Evolutionary conservation across 768 basidiomycete genomes (phyloP).

Genomic region (Lactifluus hygrophoroides): DNA sequence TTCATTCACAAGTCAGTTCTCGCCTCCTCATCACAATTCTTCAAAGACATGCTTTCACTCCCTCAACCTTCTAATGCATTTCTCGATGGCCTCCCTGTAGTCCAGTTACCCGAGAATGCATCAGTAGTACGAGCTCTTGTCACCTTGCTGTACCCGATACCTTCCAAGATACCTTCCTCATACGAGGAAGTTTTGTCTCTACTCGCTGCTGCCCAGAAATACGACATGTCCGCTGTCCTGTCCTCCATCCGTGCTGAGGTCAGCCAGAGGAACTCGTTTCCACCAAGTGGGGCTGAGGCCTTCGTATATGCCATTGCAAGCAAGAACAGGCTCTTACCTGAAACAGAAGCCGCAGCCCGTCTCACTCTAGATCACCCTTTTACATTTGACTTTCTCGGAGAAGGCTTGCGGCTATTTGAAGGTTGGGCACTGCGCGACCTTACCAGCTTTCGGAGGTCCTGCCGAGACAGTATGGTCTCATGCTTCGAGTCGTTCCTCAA

Average conservation of each 20-base stretch:
- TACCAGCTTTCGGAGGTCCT: neutral
- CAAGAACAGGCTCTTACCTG: neutral
- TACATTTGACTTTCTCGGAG: neutral
- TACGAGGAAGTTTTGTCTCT: neutral
- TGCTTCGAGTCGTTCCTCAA: constrained; percentile 2
- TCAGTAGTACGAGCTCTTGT: constrained; percentile 7
- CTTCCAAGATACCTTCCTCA: neutral
- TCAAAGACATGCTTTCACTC: constrained; percentile 26
- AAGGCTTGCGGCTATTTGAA: neutral
- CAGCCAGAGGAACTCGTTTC: neutral
- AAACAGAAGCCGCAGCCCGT: neutral
- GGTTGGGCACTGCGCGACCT: neutral
- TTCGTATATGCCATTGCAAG: constrained; percentile 16
- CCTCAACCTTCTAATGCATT: constrained; percentile 14
- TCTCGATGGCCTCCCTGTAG: constrained; percentile 12
- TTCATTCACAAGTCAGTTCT: constrained; percentile 28
- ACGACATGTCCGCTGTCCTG: constrained; percentile 18
- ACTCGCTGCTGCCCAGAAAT: constrained; percentile 22
- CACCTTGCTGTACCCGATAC: constrained; percentile 5
- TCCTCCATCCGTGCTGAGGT: neutral
- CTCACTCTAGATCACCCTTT: constrained; percentile 2
- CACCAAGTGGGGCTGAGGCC: neutral
- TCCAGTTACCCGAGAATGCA: constrained; percentile 10
- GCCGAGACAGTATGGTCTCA: neutral
- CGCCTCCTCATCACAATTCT: constrained; percentile 25